Base-by-base conservation (phyloP, 345 rosid species). In the Carallia pectinifolia region DNA sequence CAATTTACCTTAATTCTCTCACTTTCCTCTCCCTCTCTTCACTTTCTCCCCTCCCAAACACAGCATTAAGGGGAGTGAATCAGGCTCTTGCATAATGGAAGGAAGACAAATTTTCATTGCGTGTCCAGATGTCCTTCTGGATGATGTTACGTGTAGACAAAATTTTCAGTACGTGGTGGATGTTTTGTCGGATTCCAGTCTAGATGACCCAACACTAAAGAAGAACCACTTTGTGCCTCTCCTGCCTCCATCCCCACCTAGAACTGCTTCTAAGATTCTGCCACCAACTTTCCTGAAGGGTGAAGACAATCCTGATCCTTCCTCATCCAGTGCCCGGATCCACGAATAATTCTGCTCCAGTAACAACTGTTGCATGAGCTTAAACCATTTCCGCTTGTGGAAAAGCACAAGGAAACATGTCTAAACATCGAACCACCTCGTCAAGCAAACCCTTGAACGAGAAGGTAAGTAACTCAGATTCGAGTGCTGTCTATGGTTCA, bases 201-300 rank as follows among this genome's bases (percentile, higher is more conserved):
- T 66, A 5, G 76, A 81, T 39, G 71, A 60, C 64, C 71, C 79
- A 7, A 76, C 67, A 23, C 76, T 75, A 7, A 73, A 80, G 19
- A 65, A 71, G 68, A 78, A 67, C 16, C 80, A 85, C 68, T 80
- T 82, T 79, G 77, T 81, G 39, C 81, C 86, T 61, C 83, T 80
- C 54, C 53, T 80, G 68, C 83, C 85, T 66, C 84, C 88, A 44
- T 81, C 88, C 6, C 84, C 82, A 60, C 84, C 82, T 7, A 74
- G 82, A 71, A 71, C 82, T 62, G 39, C 77, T 59, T 81, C 87
- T 18, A 85, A 68, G 78, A 83, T 83, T 58, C 17, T 85, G 27
- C 81, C 82, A 64, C 76, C 83, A 40, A 40, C 53, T 47, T 40
- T 77, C 34, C 29, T 15, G 23, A 23, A 23, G 23, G 23, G 23